Percentiles rank a stretch among this genome's conserved stretches.
Evolutionary conservation across 176 grass and related monocot genomes (phyloP).

Genomic region (Melocanna baccifera): DNA sequence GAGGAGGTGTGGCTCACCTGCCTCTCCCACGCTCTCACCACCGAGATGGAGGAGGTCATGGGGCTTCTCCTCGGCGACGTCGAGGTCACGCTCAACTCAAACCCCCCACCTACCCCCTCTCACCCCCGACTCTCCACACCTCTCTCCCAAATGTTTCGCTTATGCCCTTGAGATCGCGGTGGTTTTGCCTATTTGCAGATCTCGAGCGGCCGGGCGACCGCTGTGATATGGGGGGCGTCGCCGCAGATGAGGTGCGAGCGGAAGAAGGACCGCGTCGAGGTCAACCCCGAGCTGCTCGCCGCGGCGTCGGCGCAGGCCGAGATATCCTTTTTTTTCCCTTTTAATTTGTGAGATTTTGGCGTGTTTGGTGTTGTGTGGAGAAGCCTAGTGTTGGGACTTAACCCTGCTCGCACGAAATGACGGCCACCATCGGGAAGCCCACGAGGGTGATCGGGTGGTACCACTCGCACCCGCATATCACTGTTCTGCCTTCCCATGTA

Average conservation of each 20-base stretch:
- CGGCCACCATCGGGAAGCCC: constrained; percentile 57
- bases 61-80: constrained; percentile 92
- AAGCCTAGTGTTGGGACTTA: constrained; percentile 41
- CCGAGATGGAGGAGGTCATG: constrained; percentile 97
- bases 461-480: constrained; percentile 98
- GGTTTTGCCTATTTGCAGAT: constrained; percentile 32
- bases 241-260: constrained; percentile 98
- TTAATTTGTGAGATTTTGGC: constrained; percentile 5
- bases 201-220: constrained; percentile 48
- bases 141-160: constrained; percentile 12
- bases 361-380: constrained; percentile 11
- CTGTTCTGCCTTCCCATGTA: constrained; percentile 87
- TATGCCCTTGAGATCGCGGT: background rate
- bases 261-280: constrained; percentile 96
- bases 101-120: background rate
- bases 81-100: constrained; percentile 22
- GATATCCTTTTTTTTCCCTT: constrained; percentile 59
- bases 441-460: constrained; percentile 99
- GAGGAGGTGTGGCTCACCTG: constrained; percentile 99
- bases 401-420: constrained; percentile 69
- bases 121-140: background rate
- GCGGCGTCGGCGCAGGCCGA: constrained; percentile 84
- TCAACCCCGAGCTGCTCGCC: constrained; percentile 89
- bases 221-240: constrained; percentile 91
- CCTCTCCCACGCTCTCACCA: constrained; percentile 87